Evolutionary conservation across 164 flowering plant species (phyloP).

Genomic region (Chimonanthus salicifolius): DNA sequence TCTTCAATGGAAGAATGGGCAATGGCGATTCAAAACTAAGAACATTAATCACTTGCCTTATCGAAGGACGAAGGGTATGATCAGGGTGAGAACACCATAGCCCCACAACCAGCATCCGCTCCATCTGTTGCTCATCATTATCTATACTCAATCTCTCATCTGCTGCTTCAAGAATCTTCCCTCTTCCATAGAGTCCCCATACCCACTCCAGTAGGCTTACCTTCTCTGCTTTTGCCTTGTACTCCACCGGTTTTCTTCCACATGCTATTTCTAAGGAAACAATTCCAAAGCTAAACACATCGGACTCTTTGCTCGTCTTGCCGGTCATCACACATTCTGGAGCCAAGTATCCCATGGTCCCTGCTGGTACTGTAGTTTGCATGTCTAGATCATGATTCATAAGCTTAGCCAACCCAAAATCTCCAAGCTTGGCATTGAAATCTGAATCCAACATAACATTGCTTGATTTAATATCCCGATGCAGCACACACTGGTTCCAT

Average conservation of each 20-base stretch:
- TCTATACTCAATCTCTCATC: conserved; percentile 21
- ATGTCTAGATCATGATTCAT: conserved; percentile 7
- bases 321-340: conserved; percentile 34
- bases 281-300: conserved; percentile 46
- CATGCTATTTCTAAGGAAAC: conserved; percentile 43
- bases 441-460: conserved; percentile 40
- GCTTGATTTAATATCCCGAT: conserved; percentile 53
- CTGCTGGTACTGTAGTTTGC: conserved; percentile 32
- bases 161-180: conserved; percentile 18
- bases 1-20: conserved; percentile 21
- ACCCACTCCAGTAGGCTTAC: conserved; percentile 34
- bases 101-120: conserved; percentile 28
- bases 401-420: conserved; percentile 6
- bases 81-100: conserved; percentile 40
- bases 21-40: conserved; percentile 21
- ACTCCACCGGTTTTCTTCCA: conserved; percentile 26
- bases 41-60: conserved; percentile 24
- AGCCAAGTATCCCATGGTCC: conserved; percentile 54
- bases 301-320: conserved; percentile 44
- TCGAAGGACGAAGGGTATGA: conserved; percentile 21
- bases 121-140: conserved; percentile 15
- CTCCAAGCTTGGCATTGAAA: conserved; percentile 12
- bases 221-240: conserved; percentile 12
- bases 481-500: conserved; percentile 43
- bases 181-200: conserved; percentile 36